Percentiles rank a stretch among this genome's conserved stretches.
Conservation (phyloP, 192 early-diverging fungal species). For the Endogone sp. region DNA sequence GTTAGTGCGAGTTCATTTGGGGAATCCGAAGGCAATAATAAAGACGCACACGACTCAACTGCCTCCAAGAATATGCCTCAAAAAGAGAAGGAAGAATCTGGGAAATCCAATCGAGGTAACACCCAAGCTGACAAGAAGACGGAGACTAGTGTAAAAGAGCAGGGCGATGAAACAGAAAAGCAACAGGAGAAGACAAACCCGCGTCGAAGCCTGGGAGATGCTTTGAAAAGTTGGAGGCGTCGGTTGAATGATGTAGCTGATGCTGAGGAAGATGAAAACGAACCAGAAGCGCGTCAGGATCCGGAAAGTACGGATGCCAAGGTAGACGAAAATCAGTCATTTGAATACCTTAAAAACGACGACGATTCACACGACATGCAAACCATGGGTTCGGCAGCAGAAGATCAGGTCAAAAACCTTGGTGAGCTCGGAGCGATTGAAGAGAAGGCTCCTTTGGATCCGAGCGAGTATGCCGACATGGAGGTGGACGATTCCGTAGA, state of each 20-base stretch:
- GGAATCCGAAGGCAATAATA: too few relatives aligned
- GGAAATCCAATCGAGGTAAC: too few relatives aligned
- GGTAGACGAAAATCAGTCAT: constrained; percentile 53
- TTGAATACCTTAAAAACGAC: constrained; percentile 79
- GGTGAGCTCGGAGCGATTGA: constrained; percentile 61
- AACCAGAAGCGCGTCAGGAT: constrained; percentile 38
- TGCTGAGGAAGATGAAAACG: constrained; percentile 50
- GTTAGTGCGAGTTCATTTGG: too few relatives aligned
- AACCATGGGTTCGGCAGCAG: constrained; percentile 66
- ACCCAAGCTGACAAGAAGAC: too few relatives aligned
- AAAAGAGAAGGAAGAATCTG: too few relatives aligned
- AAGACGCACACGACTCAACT: too few relatives aligned
- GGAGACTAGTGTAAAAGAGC: too few relatives aligned
- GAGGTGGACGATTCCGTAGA: constrained; percentile 52
- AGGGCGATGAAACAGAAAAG: too few relatives aligned
- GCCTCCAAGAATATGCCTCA: too few relatives aligned
- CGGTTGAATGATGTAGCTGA: constrained; percentile 75
- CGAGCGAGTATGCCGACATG: constrained; percentile 55
- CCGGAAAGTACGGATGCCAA: constrained; percentile 48
- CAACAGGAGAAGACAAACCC: constrained; percentile 75
- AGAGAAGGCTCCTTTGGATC: constrained; percentile 23
- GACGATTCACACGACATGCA: constrained; percentile 70
- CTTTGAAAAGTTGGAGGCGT: constrained; percentile 89
- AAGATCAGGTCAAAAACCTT: constrained; percentile 60
- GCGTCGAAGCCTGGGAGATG: constrained; percentile 87